Base-by-base conservation (phyloP, 2,329 filamentous ascomycete genomes). In the Thermoascus crustaceus region DNA sequence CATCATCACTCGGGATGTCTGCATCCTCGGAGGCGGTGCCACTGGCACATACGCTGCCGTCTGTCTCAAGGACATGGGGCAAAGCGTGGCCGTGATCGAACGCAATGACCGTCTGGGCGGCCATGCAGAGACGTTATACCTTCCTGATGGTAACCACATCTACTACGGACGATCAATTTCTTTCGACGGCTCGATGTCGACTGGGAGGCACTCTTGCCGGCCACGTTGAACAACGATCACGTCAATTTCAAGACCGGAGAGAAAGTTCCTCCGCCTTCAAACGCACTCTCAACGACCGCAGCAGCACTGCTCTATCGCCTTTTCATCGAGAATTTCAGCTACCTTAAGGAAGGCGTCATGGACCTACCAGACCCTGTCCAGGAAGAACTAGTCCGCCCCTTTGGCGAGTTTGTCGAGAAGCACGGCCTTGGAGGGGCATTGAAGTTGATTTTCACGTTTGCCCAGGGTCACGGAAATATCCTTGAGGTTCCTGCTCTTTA, bases 381-480 rank as follows among this genome's bases (percentile, higher is more conserved):
- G 0, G 55, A 61, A 19, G 69, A 71, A 26, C 52, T 75, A 2
- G 47, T 67, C 13, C 48, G 71, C 3, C 60, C 68, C 2, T 73
- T 68, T 38, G 60, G 64, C 11, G 57, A 69, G 3, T 73, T 73
- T 37, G 54, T 68, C 8, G 47, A 55, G 21, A 72, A 73, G 48
- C 64, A 73, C 48, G 48, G 55, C n/a, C 49, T 75, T 4, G 48
- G 58, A 13, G 63, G 57, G 18, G 53, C 64, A 2, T 55, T 70
- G 1, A 57, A 54, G n/a, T 52, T 58, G 5, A 55, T 70, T 10
- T 68, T 59, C 40, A 44, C 47, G 9, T 61, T 61, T 37, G 59
- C 62, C 14, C 59, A 69, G 32, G 71, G 68, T 3, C 44, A 68
- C 2, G 64, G 64, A 10, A 63, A 49, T 16, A 24, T 48, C 19